A percentile compares a stretch with the other conserved stretches of the same genome.
Evolutionary conservation across 2,329 filamentous ascomycete species (phyloP).

Genomic region (Mycosphaerella arachidis): DNA sequence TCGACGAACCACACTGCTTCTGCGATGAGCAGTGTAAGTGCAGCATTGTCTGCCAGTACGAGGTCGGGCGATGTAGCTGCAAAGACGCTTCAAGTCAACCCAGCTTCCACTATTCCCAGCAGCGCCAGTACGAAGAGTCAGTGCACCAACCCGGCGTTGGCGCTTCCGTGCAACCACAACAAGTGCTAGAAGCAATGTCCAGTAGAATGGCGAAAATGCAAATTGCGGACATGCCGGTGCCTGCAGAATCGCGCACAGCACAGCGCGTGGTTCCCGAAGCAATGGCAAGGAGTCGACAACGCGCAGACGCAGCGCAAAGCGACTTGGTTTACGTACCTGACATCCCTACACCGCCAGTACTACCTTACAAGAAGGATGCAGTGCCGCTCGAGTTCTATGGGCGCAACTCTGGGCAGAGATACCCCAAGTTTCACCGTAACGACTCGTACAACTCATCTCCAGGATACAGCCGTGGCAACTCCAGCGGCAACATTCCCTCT

Average conservation of each 20-base stretch:
- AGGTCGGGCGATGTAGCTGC: neutral
- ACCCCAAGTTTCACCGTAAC: slow-evolving; percentile 12
- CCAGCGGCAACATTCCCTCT: neutral
- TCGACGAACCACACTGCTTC: neutral
- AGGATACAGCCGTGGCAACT: neutral
- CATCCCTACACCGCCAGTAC: neutral
- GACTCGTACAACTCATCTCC: slow-evolving; percentile 8
- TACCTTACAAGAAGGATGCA: slow-evolving; percentile 15
- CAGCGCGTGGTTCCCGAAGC: neutral
- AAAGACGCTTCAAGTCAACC: neutral
- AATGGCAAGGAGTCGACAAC: neutral
- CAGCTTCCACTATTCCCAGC: neutral
- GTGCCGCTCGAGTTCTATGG: slow-evolving; percentile 23
- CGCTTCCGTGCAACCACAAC: neutral
- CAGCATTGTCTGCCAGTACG: slow-evolving; percentile 2
- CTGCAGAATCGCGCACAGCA: neutral
- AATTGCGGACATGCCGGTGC: neutral
- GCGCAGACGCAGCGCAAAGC: slow-evolving; percentile 6
- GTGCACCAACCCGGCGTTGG: neutral
- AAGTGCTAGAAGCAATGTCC: neutral
- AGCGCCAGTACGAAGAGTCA: neutral
- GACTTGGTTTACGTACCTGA: slow-evolving; percentile 17
- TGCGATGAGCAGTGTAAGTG: neutral
- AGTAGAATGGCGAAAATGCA: slow-evolving; percentile 4
- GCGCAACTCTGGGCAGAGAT: slow-evolving; percentile 17